These are phyloP conservation scores for Rhodosporidiobolus sp. DNA, from an alignment of 768 basidiomycete genomes.

Conservation along the genomic window DNA sequence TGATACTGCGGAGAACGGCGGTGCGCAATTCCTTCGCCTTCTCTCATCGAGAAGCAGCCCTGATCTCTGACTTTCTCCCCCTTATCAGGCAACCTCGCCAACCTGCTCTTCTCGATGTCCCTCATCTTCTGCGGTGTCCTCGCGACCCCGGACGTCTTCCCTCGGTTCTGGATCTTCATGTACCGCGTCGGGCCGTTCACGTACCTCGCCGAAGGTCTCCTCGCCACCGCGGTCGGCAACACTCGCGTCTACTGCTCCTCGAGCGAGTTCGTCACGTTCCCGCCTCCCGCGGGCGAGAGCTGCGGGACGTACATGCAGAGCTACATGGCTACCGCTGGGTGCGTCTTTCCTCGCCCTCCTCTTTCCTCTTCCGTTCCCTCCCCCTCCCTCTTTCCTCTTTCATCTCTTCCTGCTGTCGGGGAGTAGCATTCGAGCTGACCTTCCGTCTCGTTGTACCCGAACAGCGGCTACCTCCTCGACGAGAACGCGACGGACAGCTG, in stretches of 20 bases:
- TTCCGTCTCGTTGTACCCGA: no score
- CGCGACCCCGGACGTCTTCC: constrained; percentile 29
- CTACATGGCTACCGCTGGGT: constrained; percentile 19
- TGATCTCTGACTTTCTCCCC: background rate
- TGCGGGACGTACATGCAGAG: constrained; percentile 34
- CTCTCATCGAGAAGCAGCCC: no score
- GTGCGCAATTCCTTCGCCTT: no score
- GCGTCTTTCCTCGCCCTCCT: no score
- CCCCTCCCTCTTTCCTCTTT: no score
- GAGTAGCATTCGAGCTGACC: no score
- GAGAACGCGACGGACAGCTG: background rate
- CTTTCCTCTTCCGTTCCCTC: no score
- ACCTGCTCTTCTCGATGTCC: constrained; percentile 52
- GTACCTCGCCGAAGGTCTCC: constrained; percentile 52
- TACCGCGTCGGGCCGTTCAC: constrained; percentile 43
- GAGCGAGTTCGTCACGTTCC: constrained; percentile 21
- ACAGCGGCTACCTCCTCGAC: constrained; percentile 31
- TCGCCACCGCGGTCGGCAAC: constrained; percentile 33
- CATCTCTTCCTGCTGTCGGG: no score
- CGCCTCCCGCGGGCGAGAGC: constrained; percentile 32
- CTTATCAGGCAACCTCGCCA: constrained; percentile 50
- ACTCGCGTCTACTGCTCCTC: constrained; percentile 14
- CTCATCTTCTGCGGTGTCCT: constrained; percentile 54
- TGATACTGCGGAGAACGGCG: constrained; percentile 49
- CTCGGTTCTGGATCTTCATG: constrained; percentile 49